phyloP scores from a whole-genome alignment of 139 green algal genomes.

The Ettlia oleoabundans region DNA sequence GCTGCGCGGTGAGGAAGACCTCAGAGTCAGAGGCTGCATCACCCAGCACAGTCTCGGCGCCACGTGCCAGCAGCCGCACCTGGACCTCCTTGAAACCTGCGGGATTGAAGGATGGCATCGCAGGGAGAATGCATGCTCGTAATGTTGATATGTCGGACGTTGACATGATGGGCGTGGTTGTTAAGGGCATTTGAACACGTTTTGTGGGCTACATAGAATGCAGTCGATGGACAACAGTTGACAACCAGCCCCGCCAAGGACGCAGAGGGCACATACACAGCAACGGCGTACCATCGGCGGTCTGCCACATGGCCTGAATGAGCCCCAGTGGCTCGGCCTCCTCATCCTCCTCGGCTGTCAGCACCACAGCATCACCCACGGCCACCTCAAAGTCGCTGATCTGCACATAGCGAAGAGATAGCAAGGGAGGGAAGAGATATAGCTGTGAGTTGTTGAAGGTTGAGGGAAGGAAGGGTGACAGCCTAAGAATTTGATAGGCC shows the following conservation, averaged over 20 bases:
- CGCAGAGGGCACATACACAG: no score
- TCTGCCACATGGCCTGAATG: constrained; percentile 78
- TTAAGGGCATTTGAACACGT: no score
- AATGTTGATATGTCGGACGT: no score
- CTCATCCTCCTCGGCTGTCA: constrained; percentile 40
- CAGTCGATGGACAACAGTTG: no score
- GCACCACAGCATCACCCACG: constrained; percentile 58
- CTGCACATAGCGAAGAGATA: constrained; percentile 33
- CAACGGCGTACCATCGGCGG: constrained; percentile 39
- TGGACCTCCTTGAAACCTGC: constrained; percentile 55
- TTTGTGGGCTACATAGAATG: no score
- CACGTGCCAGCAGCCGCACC: constrained; percentile 76
- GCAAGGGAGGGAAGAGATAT: neutral
- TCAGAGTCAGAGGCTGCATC: constrained; percentile 82
- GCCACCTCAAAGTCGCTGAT: constrained; percentile 50
- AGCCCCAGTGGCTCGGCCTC: constrained; percentile 59
- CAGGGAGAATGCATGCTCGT: neutral
- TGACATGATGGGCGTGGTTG: no score
- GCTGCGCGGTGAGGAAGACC: constrained; percentile 77
- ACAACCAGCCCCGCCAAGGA: no score
- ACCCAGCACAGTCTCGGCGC: constrained; percentile 87
- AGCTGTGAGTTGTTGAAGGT: neutral
- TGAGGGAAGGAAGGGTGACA: neutral
- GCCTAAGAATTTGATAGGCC: no score
- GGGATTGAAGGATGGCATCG: neutral